Evolutionary conservation across 176 grass and related monocot species (phyloP), one percentile per base, ranked within the genome.

Genomic region (Leersia perrieri): DNA sequence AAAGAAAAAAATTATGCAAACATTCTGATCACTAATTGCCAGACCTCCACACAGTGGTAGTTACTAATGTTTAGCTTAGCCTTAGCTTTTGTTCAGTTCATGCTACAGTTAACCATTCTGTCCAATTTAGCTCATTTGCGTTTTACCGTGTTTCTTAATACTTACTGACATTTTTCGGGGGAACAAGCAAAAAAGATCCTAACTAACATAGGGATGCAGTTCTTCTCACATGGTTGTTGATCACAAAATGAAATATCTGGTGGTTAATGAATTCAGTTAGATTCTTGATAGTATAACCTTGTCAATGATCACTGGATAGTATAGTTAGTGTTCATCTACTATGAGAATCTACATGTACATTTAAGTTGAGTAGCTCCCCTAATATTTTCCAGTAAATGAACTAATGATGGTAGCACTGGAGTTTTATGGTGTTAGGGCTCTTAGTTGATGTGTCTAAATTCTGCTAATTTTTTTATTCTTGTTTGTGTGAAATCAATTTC

Each of bases 21-120:
- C 63, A 36, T 67, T 88, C 72, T 76, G 65, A 76, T 85, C 77
- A 61, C 83, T 78, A 74, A 86, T 86, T 82, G 77, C 73, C 61
- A 79, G 22, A 38, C 72, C 68, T 85, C 23, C 38, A 32, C 73
- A 81, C 35, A 68, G 60, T 39, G 66, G 58, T 84, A 84, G 60
- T 51, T 86, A 47, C 66, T 82, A 31, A 72, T 66, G 66, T 77
- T 44, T 7, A 79, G 5, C 36, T 76, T 45, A 33, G 28, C 44
- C 30, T 33, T 78, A 78, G 42, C 12, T 86, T 79, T 26, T 86
- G 36, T 61, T 68, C 4, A 36, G 66, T 25, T 66, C 38, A 49
- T 61, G 0, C 22, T 61, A n/a, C 45, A 31, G 1, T 62, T 61
- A 60, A 36, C 42, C 65, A 41, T 64, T 71, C 32, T 42, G 6